These are phyloP conservation scores for Rubroshorea leprosula DNA, from an alignment of 345 rosid genomes.

Conservation along the genomic window DNA sequence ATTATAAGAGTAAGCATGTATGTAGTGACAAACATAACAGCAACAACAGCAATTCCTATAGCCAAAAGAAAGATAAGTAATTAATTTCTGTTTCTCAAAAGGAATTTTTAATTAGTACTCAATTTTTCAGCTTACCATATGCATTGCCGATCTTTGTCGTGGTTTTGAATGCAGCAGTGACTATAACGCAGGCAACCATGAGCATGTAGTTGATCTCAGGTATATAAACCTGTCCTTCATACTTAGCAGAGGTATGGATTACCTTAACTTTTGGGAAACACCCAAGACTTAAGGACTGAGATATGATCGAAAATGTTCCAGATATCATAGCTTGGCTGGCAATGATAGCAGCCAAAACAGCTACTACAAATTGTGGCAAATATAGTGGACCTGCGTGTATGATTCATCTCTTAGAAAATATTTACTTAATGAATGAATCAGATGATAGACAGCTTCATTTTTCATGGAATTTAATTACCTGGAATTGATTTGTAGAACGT, in stretches of 20 bases:
- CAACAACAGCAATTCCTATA: constrained; percentile 54
- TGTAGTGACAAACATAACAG: constrained; percentile 49
- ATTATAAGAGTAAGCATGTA: constrained; percentile 40
- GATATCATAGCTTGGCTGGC: constrained; percentile 93
- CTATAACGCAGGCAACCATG: constrained; percentile 60
- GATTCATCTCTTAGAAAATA: not conserved
- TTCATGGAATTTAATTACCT: constrained; percentile 18
- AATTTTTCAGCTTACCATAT: constrained; percentile 40
- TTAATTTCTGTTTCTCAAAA: not conserved
- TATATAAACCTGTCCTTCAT: constrained; percentile 82
- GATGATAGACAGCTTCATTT: not conserved
- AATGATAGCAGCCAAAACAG: constrained; percentile 66
- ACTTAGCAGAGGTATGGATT: constrained; percentile 66
- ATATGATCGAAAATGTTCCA: constrained; percentile 56
- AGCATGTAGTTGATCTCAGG: constrained; percentile 77
- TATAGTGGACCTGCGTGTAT: constrained; percentile 44
- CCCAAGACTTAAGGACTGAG: constrained; percentile 54
- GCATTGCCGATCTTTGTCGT: constrained; percentile 69
- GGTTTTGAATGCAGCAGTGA: constrained; percentile 41
- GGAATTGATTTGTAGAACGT: constrained; percentile 64
- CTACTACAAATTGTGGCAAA: constrained; percentile 78
- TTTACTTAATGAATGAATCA: not conserved
- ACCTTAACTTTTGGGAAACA: constrained; percentile 84
- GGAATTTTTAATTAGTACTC: not conserved
- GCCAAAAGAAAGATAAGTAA: not conserved